Base-by-base conservation (phyloP, 495 filamentous ascomycete species). In the Hypoxylon trugodes region DNA sequence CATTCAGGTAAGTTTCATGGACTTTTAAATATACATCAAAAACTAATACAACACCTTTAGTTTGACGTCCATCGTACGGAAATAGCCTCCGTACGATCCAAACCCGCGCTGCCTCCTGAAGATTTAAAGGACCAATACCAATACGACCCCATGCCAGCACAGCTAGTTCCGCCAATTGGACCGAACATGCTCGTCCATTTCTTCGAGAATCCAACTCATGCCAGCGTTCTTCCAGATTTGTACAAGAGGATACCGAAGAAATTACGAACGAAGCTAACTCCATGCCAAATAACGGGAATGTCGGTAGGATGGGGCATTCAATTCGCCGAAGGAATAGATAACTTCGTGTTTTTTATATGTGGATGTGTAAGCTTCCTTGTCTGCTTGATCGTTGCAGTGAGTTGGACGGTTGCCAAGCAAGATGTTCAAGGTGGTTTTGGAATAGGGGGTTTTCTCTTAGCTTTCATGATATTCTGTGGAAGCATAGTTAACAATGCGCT, bases 171-270 rank as follows among this genome's bases (percentile, higher is more conserved):
- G 3, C 60, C 46, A 1, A 41, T 57, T 25, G 60, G 52, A 0
- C 21, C 46, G 4, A 57, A 63, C 12, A 51, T 57, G 52, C 60
- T 57, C 0, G 40, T 32, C 10, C 60, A 52, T 32, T 50, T 56
- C 43, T 28, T 59, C 46, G 28, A 50, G 5, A 35, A 63, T n/a
- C 51, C 60, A 1, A 38, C 37, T 3, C 30, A 63, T 9, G 57
- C 52, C 6, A 32, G 40, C 19, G 37, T 32, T 3, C 30, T 57
- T 1, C 60, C 45, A 19, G 45, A 45, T 19, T 35, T 63, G 33
- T 63, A 57, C 21, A 45, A n/a, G 5, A 50, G 60, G 12, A 46
- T 63, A 33, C 52, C 60, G 0, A 63, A 63, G 32, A 63, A 63
- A 19, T 6, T 63, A 8, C 43, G 30, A 7, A 15, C 30, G 1